These are phyloP conservation scores for Endoconidiophora polonica DNA, from an alignment of 2,329 filamentous ascomycete species.

Conservation along the genomic window DNA sequence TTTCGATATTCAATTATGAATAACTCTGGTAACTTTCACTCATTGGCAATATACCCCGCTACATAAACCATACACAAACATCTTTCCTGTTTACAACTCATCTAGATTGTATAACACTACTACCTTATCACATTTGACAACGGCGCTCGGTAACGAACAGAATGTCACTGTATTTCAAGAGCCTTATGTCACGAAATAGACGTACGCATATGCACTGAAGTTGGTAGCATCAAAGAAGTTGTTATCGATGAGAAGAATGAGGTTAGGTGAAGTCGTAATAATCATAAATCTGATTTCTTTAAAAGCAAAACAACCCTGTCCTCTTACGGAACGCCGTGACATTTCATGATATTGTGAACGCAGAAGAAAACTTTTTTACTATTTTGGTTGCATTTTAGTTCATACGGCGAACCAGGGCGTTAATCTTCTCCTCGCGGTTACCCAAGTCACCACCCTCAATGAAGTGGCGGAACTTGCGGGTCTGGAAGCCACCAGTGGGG, in stretches of 20 bases:
- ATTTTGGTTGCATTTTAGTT: constrained; percentile 46
- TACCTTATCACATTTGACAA: not conserved
- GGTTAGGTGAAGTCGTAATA: constrained; percentile 1
- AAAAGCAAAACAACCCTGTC: constrained; percentile 13
- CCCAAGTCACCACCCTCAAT: constrained; percentile 96
- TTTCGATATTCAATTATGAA: constrained; percentile 70
- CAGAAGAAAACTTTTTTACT: constrained; percentile 18
- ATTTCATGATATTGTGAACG: constrained; percentile 18
- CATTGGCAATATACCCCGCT: not conserved
- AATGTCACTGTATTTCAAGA: not conserved
- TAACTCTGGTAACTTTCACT: no score
- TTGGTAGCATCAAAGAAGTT: not conserved
- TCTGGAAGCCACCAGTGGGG: constrained; percentile 89
- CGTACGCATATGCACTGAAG: not conserved
- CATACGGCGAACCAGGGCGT: constrained; percentile 91
- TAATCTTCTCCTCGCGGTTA: constrained; percentile 98
- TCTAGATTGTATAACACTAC: not conserved
- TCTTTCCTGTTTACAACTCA: no score
- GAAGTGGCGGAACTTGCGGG: constrained; percentile 98
- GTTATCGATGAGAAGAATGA: no score
- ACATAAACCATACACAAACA: not conserved
- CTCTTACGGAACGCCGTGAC: constrained; percentile 16
- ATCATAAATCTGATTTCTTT: constrained; percentile 9
- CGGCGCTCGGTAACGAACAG: no score
- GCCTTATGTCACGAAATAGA: not conserved